A percentile compares a stretch with the other conserved stretches of the same genome.
These are phyloP conservation scores for Zea luxurians DNA, from an alignment of 176 grass and related monocot genomes.

Conservation along the genomic window DNA sequence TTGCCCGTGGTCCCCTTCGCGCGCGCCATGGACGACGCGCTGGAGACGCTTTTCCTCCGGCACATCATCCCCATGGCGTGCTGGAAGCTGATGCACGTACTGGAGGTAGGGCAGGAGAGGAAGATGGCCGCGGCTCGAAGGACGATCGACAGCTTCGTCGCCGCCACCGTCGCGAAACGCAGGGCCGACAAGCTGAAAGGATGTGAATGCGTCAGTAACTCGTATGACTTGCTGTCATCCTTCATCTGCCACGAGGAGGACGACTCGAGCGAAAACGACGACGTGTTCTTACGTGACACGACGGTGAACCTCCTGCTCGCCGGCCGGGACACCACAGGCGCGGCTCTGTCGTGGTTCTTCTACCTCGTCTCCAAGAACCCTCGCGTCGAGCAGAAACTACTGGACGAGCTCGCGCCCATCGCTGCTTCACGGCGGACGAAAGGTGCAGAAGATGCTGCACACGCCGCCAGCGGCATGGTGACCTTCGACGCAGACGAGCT, in stretches of 20 bases:
- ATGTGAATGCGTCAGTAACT: neutral
- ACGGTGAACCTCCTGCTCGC: slow-evolving; percentile 74
- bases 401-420: slow-evolving; percentile 57
- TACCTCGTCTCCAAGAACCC: slow-evolving; percentile 66
- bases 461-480: slow-evolving; percentile 2
- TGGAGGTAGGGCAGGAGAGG: slow-evolving; percentile 52
- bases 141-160: slow-evolving; percentile 68
- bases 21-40: slow-evolving; percentile 66
- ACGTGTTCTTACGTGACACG: slow-evolving; percentile 66
- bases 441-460: too few species aligned
- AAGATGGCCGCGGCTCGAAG: slow-evolving; percentile 47
- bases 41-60: slow-evolving; percentile 54
- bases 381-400: slow-evolving; percentile 49
- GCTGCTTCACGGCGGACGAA: slow-evolving; percentile 7
- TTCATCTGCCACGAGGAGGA: slow-evolving; percentile 46
- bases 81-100: slow-evolving; percentile 64
- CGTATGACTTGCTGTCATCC: slow-evolving; percentile 61
- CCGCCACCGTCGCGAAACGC: slow-evolving; percentile 41
- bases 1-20: slow-evolving; percentile 65
- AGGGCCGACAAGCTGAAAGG: slow-evolving; percentile 42
- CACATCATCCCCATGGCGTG: slow-evolving; percentile 37
- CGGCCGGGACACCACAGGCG: slow-evolving; percentile 74
- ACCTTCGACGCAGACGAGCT: slow-evolving; percentile 59
- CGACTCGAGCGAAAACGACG: neutral
- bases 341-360: slow-evolving; percentile 82